Conservation (phyloP, 306 rosid genomes). For the Pyrus betulifolia region DNA sequence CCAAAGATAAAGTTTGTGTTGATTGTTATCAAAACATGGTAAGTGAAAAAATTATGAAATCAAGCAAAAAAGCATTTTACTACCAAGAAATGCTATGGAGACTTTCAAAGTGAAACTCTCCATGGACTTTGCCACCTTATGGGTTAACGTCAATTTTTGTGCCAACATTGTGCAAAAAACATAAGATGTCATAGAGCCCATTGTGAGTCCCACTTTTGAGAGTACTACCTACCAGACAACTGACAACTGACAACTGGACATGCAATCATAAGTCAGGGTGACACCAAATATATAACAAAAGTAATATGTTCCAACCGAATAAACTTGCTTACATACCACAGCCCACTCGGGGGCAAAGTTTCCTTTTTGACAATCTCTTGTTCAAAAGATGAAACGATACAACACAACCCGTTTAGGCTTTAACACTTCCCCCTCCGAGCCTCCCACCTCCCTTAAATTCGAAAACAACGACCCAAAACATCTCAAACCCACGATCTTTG, state of each 20-base stretch:
- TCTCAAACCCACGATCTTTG: slow-evolving; percentile 1
- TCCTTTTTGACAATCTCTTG: not conserved
- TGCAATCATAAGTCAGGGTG: not conserved
- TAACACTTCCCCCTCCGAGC: not conserved
- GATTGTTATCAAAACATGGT: no score
- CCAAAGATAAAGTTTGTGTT: no score
- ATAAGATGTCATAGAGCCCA: fast-evolving
- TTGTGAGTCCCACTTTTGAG: no score
- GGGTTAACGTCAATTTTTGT: no score
- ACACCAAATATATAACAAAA: not conserved
- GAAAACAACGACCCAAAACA: not conserved
- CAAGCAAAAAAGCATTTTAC: no score
- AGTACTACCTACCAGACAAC: no score
- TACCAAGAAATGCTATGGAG: no score
- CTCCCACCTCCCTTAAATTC: not conserved
- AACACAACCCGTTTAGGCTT: not conserved
- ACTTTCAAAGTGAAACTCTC: no score
- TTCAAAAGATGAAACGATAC: not conserved
- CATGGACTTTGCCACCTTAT: no score
- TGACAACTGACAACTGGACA: not conserved
- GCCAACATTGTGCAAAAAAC: no score
- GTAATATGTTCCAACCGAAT: not conserved
- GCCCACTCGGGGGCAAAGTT: not conserved
- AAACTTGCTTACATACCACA: not conserved
- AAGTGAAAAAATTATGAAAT: not conserved